phyloP scores from a whole-genome alignment of 495 filamentous ascomycete species.

The Cryomyces minteri region DNA sequence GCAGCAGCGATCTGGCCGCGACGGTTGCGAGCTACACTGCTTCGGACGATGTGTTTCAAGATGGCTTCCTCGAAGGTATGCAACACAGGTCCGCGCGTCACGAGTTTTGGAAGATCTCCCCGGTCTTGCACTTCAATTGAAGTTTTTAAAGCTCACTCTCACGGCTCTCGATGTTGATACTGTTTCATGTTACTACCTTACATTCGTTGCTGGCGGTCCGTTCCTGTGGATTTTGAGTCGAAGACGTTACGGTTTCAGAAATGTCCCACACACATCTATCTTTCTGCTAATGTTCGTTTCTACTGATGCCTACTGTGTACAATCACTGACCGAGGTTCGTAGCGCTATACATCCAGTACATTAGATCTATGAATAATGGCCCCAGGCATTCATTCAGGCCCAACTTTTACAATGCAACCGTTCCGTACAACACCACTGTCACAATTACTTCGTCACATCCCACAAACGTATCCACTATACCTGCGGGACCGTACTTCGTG shows the following conservation, averaged over 20 bases:
- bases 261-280: no score
- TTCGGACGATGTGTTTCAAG: constrained; percentile 16
- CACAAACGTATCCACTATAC: constrained; percentile 6
- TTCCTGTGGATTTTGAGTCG: no score
- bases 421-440: background rate
- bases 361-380: background rate
- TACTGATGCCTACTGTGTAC: no score
- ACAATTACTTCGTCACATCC: background rate
- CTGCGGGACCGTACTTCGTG: constrained; percentile 25
- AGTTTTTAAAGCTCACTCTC: background rate
- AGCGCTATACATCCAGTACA: constrained; percentile 10
- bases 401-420: no score
- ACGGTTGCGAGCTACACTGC: constrained; percentile 3
- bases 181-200: background rate
- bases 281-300: no score
- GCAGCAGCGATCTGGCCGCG: constrained; percentile 1
- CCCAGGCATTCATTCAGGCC: background rate
- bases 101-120: background rate
- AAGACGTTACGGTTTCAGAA: no score
- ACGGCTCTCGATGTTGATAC: background rate
- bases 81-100: background rate
- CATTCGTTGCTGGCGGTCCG: no score
- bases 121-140: background rate
- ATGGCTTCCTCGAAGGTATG: constrained; percentile 14
- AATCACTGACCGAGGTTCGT: no score